phyloP scores from a whole-genome alignment of 2,329 filamentous ascomycete genomes.

The Fusarium subglutinans region DNA sequence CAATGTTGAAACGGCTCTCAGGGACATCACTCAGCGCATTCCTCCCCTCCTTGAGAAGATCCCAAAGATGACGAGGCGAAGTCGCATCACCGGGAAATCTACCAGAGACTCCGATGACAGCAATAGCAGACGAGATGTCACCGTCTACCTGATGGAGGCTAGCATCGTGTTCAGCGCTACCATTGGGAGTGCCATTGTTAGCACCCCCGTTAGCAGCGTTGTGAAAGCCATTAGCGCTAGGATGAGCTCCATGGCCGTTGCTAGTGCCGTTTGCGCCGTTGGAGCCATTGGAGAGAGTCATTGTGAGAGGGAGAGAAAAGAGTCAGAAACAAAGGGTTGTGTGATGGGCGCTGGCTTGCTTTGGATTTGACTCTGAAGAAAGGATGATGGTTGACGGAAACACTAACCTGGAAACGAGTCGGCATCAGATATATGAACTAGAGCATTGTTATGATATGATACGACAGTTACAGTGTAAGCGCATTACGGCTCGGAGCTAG shows the following conservation, averaged over 20 bases:
- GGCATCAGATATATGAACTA: background rate
- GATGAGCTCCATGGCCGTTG: background rate
- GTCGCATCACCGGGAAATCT: conserved; percentile 1
- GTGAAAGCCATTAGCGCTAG: background rate
- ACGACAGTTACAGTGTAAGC: background rate
- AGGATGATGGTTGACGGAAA: background rate
- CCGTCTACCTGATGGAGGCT: background rate
- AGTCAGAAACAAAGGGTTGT: background rate
- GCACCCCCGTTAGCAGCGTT: background rate
- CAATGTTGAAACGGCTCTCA: background rate
- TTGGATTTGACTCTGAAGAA: background rate
- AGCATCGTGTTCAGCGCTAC: background rate
- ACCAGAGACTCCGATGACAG: conserved; percentile 4
- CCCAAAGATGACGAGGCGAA: conserved; percentile 2
- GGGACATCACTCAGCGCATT: background rate
- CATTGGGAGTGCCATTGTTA: background rate
- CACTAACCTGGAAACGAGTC: background rate
- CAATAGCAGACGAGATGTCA: background rate
- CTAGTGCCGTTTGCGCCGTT: background rate
- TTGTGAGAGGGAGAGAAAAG: background rate
- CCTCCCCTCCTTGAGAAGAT: background rate
- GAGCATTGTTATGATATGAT: background rate
- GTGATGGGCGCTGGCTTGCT: background rate
- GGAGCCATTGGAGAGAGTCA: background rate
- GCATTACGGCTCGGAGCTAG: background rate